A percentile compares a stretch with the other conserved stretches of the same genome.
Evolutionary conservation across 2,329 filamentous ascomycete genomes (phyloP).

Genomic region (Talaromyces sp.): DNA sequence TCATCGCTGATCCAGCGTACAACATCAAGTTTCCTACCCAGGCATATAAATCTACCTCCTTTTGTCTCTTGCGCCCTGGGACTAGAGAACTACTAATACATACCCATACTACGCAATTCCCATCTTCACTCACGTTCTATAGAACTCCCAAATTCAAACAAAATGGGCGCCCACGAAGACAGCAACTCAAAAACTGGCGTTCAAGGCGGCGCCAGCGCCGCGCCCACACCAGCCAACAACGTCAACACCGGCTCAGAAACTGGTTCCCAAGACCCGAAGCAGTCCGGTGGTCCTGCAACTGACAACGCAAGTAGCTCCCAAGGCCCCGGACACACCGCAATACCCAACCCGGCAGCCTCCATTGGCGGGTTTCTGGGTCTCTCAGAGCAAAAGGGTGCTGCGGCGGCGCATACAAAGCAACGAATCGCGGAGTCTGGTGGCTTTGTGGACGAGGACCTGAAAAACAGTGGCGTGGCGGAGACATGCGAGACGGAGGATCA

Average conservation of each 20-base stretch:
- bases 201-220: conserved; percentile 16
- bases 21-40: not conserved
- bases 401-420: not conserved
- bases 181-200: conserved; percentile 10
- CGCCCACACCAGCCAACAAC: conserved; percentile 18
- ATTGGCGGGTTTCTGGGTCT: conserved; percentile 30
- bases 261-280: not conserved
- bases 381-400: conserved; percentile 23
- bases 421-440: conserved; percentile 4
- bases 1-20: conserved; percentile 5
- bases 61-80: too few species aligned
- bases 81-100: too few species aligned
- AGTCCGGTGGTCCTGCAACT: not conserved
- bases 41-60: too few species aligned
- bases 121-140: not conserved
- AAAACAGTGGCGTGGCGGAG: conserved; percentile 18
- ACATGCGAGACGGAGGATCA: conserved; percentile 19
- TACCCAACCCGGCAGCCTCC: conserved; percentile 24
- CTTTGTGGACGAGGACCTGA: not conserved
- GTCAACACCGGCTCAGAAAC: not conserved
- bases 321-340: conserved; percentile 12
- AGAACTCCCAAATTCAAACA: not conserved
- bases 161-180: conserved; percentile 14
- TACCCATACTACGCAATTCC: not conserved
- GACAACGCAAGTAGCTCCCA: conserved; percentile 5